A percentile compares a stretch with the other conserved stretches of the same genome.
phyloP scores from a whole-genome alignment of 345 rosid genomes.

The Hirschfeldia incana region DNA sequence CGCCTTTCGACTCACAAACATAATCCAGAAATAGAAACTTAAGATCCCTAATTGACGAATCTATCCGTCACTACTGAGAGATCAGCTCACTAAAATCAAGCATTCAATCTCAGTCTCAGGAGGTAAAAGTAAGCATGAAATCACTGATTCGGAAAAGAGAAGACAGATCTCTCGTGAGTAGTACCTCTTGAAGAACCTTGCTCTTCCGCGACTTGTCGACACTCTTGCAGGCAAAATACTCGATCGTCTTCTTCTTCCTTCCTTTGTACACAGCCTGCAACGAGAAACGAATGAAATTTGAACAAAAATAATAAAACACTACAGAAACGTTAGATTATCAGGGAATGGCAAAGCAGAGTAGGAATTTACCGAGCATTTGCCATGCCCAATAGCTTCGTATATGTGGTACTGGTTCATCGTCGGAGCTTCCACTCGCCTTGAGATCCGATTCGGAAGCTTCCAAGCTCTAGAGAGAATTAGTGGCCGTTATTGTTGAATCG shows the following conservation, averaged over 20 bases:
- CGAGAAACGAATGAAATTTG: neutral
- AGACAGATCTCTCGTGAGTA: neutral
- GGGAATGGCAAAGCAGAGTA: neutral
- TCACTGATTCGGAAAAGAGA: neutral
- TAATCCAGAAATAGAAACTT: slow-evolving; percentile 29
- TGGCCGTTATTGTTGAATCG: slow-evolving; percentile 9
- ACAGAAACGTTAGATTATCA: neutral
- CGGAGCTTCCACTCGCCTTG: slow-evolving; percentile 18
- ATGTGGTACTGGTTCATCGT: slow-evolving; percentile 90
- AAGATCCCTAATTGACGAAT: slow-evolving; percentile 8
- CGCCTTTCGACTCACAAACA: slow-evolving; percentile 11
- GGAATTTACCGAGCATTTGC: slow-evolving; percentile 77
- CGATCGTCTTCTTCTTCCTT: slow-evolving; percentile 96
- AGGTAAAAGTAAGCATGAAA: neutral
- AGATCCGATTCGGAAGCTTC: slow-evolving; percentile 29
- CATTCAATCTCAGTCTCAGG: neutral
- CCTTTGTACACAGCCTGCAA: slow-evolving; percentile 88
- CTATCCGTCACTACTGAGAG: slow-evolving; percentile 7
- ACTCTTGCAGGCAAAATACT: slow-evolving; percentile 93
- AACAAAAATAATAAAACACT: neutral
- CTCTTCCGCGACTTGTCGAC: slow-evolving; percentile 87
- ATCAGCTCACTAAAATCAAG: neutral
- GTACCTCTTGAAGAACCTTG: slow-evolving; percentile 96
- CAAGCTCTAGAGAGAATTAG: neutral
- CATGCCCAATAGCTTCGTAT: slow-evolving; percentile 96